A percentile compares a stretch with the other conserved stretches of the same genome.
These are phyloP conservation scores for Fonsecaea monophora DNA, from an alignment of 2,329 filamentous ascomycete genomes.

Conservation along the genomic window DNA sequence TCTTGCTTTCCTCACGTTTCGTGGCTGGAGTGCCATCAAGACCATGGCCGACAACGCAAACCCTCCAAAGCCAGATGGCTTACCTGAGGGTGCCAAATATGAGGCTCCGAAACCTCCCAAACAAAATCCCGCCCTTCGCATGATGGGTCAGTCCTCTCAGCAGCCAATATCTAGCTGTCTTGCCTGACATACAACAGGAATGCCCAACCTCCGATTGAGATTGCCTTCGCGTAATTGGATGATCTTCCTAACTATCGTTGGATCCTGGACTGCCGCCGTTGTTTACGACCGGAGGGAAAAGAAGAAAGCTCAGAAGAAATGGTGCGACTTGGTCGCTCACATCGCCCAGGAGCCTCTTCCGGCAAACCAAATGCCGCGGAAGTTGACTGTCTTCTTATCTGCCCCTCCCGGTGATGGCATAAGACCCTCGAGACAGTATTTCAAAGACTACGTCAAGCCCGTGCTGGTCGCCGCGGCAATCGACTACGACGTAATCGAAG, in stretches of 20 bases:
- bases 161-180: neutral
- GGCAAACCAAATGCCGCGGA: constrained; percentile 76
- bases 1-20: neutral
- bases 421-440: constrained; percentile 87
- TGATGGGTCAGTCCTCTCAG: constrained; percentile 62
- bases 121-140: constrained; percentile 75
- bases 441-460: constrained; percentile 94
- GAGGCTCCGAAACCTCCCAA: constrained; percentile 53
- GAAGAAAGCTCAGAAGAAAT: constrained; percentile 81
- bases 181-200: constrained; percentile 59
- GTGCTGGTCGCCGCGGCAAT: constrained; percentile 85
- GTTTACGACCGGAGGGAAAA: constrained; percentile 94
- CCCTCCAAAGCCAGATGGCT: constrained; percentile 43
- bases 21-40: constrained; percentile 5
- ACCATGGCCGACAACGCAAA: constrained; percentile 46
- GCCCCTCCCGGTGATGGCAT: constrained; percentile 87
- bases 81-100: constrained; percentile 44
- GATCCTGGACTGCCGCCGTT: constrained; percentile 77
- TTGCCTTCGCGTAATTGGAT: constrained; percentile 97
- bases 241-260: constrained; percentile 85
- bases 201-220: constrained; percentile 81
- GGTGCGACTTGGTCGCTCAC: constrained; percentile 83
- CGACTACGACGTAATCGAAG: constrained; percentile 96
- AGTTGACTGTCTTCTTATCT: constrained; percentile 83
- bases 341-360: constrained; percentile 78